Percentiles rank a stretch among this genome's conserved stretches.
phyloP scores from a whole-genome alignment of 73 alveolate genomes.

The Tetrahymena malaccensis region DNA sequence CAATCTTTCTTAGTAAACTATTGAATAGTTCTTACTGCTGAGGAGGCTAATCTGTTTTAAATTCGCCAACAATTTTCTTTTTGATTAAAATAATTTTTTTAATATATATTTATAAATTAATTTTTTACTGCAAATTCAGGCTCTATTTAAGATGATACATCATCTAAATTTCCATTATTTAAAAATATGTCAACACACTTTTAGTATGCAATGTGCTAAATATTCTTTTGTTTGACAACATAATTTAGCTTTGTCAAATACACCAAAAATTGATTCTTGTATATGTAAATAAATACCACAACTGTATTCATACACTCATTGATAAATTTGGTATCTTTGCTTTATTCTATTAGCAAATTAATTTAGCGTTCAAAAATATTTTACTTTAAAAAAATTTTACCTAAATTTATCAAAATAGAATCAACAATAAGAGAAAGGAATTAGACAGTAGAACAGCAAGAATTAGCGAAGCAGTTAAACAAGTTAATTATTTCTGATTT shows the following conservation, averaged over 20 bases:
- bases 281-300: slow-evolving; percentile 5
- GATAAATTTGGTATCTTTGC: neutral
- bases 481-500: slow-evolving; percentile 17
- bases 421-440: slow-evolving; percentile 19
- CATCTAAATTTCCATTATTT: slow-evolving; percentile 36
- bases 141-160: slow-evolving; percentile 5
- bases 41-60: neutral
- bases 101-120: neutral
- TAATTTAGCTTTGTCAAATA: slow-evolving; percentile 26
- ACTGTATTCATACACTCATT: slow-evolving; percentile 15
- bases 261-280: slow-evolving; percentile 23
- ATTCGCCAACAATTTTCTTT: slow-evolving; percentile 16
- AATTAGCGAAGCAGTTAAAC: slow-evolving; percentile 7
- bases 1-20: slow-evolving; percentile 8
- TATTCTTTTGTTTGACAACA: slow-evolving; percentile 8
- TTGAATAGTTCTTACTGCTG: neutral
- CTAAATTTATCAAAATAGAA: slow-evolving; percentile 6
- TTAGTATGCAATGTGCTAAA: slow-evolving; percentile 15
- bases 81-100: neutral
- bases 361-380: neutral
- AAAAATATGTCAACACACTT: slow-evolving; percentile 33
- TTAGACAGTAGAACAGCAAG: slow-evolving; percentile 33
- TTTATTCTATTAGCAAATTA: neutral
- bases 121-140: neutral
- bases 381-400: neutral